Evolutionary conservation across 345 rosid genomes (phyloP).

Genomic region (Garcia nutans): DNA sequence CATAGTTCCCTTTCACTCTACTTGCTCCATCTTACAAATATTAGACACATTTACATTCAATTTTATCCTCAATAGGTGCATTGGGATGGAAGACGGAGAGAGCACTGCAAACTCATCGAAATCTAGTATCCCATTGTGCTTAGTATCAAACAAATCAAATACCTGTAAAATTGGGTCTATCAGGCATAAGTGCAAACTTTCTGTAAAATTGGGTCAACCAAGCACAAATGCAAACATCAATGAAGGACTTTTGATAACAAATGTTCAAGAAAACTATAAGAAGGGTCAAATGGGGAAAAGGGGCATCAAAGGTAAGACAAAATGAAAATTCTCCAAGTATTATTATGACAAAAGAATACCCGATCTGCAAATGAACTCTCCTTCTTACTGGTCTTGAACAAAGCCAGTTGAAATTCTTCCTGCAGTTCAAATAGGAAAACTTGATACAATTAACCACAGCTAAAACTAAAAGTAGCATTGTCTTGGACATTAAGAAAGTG

Average conservation of each 20-base stretch:
- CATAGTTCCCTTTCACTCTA: not conserved
- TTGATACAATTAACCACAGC: not conserved
- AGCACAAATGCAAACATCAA: not conserved
- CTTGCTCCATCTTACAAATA: not conserved
- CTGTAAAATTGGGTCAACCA: constrained; percentile 1
- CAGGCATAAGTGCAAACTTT: not conserved
- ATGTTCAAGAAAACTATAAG: not conserved
- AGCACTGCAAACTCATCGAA: constrained; percentile 33
- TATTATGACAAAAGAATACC: constrained; percentile 14
- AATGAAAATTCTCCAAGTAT: not conserved
- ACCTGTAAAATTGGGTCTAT: constrained; percentile 12
- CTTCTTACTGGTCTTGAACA: constrained; percentile 30
- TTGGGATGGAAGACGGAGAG: constrained; percentile 33
- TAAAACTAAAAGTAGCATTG: too few relatives aligned
- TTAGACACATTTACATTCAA: constrained; percentile 23
- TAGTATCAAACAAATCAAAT: constrained; percentile 35
- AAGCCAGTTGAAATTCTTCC: constrained; percentile 33
- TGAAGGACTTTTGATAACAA: not conserved
- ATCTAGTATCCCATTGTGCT: constrained; percentile 31
- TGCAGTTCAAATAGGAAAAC: not conserved
- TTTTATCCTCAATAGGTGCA: constrained; percentile 33
- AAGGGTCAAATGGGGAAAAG: not conserved
- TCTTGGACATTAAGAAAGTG: too few relatives aligned
- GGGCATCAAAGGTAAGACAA: not conserved
- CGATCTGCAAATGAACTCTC: constrained; percentile 32